Evolutionary conservation across 257 asterid genomes (phyloP), one percentile per base, ranked within the genome.

Genomic region (Eustoma russellianum): DNA sequence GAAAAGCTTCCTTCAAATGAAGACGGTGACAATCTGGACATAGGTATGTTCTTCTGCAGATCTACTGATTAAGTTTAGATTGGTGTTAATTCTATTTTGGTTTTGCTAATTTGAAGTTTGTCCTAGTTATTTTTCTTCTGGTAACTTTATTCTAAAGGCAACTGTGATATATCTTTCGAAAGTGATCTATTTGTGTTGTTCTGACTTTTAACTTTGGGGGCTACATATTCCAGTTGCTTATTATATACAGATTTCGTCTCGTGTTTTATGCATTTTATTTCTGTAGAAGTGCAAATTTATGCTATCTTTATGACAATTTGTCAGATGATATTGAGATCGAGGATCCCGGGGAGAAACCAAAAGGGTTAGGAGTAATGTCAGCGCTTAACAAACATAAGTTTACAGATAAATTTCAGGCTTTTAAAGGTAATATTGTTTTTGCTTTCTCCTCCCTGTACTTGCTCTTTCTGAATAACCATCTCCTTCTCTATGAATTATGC

Each of bases 271-370:
- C 55, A 10, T 19, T 19, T n/a, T 30, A 41, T 14, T 12, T 38
- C 43, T 11, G 43, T 18, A 13, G 63, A 47, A 49, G 5, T 38
- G 8, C 0, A 6, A 34, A 15, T 34, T 13, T 11, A 57, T 15
- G n/a, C 48, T 33, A n/a, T 49, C 14, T 28, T 46, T 41, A 49
- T 38, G 6, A 43, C 30, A 12, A 17, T 2, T 45, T 43, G 19
- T 57, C 50, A 90, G 98, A 84, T 70, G 98, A 82, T 65, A 87
- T 87, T 52, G 86, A 91, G 43, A 77, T 87, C 50, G 98, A 91
- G 1, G 96, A 84, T 64, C 81, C 77, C 18, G 77, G 57, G 59
- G 96, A 80, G 76, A 91, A 82, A 70, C 74, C 79, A 30, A 80
- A 69, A 75, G 88, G 83, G 56, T 67, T 80, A 66, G 74, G 83